These are phyloP conservation scores for Fusarium ramigenum DNA, from an alignment of 2,329 filamentous ascomycete species.

Conservation along the genomic window DNA sequence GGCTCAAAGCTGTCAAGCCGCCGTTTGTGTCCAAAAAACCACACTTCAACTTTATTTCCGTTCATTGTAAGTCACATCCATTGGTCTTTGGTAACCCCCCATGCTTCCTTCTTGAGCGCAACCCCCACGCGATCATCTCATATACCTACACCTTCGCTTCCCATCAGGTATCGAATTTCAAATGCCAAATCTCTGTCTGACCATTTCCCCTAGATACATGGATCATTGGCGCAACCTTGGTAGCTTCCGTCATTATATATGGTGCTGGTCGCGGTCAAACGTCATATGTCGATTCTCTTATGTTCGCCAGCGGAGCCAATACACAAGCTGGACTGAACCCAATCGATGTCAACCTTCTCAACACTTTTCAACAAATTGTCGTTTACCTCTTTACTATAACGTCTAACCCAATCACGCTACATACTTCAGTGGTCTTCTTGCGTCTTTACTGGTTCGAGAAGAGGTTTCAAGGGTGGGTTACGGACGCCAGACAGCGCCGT, in stretches of 20 bases:
- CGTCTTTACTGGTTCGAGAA: slow-evolving; percentile 99
- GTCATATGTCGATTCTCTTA: slow-evolving; percentile 85
- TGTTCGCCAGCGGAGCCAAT: slow-evolving; percentile 84
- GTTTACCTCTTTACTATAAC: slow-evolving; percentile 77
- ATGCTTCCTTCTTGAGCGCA: background rate
- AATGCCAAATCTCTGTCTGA: slow-evolving; percentile 32
- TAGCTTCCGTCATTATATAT: slow-evolving; percentile 82
- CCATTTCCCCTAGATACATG: slow-evolving; percentile 70
- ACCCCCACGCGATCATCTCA: slow-evolving; percentile 33
- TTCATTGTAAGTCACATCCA: slow-evolving; percentile 71
- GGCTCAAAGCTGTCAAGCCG: slow-evolving; percentile 62
- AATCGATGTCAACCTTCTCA: slow-evolving; percentile 71
- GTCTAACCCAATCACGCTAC: slow-evolving; percentile 84
- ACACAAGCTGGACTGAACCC: slow-evolving; percentile 96
- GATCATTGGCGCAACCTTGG: slow-evolving; percentile 76
- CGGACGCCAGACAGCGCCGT: slow-evolving; percentile 74
- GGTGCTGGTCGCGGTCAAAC: slow-evolving; percentile 66
- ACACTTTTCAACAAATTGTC: slow-evolving; percentile 77
- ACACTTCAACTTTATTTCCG: slow-evolving; percentile 82
- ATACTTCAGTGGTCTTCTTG: slow-evolving; percentile 88
- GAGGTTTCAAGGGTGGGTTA: slow-evolving; percentile 85
- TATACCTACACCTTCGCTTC: slow-evolving; percentile 20
- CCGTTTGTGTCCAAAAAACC: slow-evolving; percentile 68
- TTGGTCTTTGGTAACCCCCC: background rate
- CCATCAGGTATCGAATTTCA: background rate